A percentile compares a stretch with the other conserved stretches of the same genome.
phyloP scores from a whole-genome alignment of 139 green algal species.

The Nannochloris sp. region DNA sequence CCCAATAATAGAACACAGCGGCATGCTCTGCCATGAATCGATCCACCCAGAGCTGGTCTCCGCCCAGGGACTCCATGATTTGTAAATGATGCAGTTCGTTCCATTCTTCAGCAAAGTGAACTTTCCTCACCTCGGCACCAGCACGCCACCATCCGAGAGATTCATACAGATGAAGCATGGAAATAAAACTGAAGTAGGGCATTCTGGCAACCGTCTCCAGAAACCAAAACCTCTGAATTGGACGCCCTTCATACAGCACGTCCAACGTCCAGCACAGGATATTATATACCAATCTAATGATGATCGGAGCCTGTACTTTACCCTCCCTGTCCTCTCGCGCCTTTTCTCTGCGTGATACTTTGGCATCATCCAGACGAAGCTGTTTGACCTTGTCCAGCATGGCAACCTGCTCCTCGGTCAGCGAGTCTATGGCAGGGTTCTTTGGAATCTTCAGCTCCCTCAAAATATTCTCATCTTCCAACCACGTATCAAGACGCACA shows the following conservation, averaged over 20 bases:
- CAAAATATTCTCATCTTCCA: conserved; percentile 36
- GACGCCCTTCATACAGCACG: conserved; percentile 56
- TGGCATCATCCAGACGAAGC: conserved; percentile 67
- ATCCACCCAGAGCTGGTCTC: conserved; percentile 84
- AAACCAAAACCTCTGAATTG: conserved; percentile 85
- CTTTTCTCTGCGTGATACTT: conserved; percentile 67
- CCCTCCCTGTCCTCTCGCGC: conserved; percentile 19
- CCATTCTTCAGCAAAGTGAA: conserved; percentile 94
- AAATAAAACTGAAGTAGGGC: conserved; percentile 95
- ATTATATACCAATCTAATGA: conserved; percentile 54
- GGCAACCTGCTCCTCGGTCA: conserved; percentile 15
- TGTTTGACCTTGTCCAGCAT: conserved; percentile 33
- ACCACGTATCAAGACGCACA: conserved; percentile 26
- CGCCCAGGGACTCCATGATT: conserved; percentile 95
- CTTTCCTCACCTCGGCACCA: conserved; percentile 66
- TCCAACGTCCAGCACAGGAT: conserved; percentile 67
- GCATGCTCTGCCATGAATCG: conserved; percentile 80
- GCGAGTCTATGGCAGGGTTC: conserved; percentile 1
- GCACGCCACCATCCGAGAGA: conserved; percentile 79
- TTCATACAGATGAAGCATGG: conserved; percentile 90
- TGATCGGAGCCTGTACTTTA: conserved; percentile 8
- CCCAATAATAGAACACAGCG: conserved; percentile 88
- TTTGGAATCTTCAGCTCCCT: conserved; percentile 29
- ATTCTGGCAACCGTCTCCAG: conserved; percentile 88
- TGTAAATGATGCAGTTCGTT: conserved; percentile 86